These are phyloP conservation scores for Diaporthe caulivora DNA, from an alignment of 2,329 filamentous ascomycete species.

Conservation along the genomic window DNA sequence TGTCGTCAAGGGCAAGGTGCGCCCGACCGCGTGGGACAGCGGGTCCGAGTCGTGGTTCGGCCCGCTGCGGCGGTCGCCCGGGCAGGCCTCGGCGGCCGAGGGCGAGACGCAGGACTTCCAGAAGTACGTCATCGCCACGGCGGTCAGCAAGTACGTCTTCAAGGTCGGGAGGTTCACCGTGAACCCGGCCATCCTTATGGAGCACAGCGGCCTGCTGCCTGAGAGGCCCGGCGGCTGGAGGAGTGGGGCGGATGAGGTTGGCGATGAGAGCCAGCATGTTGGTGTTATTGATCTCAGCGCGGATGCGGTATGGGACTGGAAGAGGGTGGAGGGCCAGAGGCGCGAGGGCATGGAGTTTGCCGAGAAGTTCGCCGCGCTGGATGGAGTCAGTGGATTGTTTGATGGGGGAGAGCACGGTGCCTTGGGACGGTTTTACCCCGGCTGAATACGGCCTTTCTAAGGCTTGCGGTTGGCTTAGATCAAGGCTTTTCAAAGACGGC, in stretches of 20 bases:
- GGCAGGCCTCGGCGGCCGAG: slow-evolving; percentile 53
- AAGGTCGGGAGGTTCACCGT: slow-evolving; percentile 87
- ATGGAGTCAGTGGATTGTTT: slow-evolving; percentile 64
- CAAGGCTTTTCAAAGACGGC: not conserved
- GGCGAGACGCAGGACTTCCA: slow-evolving; percentile 61
- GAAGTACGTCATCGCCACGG: slow-evolving; percentile 77
- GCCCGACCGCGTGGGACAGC: slow-evolving; percentile 66
- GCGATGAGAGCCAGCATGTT: slow-evolving; percentile 47
- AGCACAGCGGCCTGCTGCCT: slow-evolving; percentile 80
- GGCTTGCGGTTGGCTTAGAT: not conserved
- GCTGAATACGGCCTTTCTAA: slow-evolving; percentile 18
- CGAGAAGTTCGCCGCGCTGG: slow-evolving; percentile 67
- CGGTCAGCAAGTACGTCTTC: slow-evolving; percentile 84
- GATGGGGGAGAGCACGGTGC: slow-evolving; percentile 66
- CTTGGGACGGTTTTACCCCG: slow-evolving; percentile 58
- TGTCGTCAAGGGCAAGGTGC: slow-evolving; percentile 71
- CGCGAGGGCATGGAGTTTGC: slow-evolving; percentile 68
- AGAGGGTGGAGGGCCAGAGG: slow-evolving; percentile 66
- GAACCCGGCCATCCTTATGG: slow-evolving; percentile 81
- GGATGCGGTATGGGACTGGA: slow-evolving; percentile 68
- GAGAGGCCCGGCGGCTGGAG: slow-evolving; percentile 76
- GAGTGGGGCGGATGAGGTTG: slow-evolving; percentile 57
- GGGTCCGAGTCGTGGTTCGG: slow-evolving; percentile 55
- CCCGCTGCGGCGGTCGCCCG: slow-evolving; percentile 37
- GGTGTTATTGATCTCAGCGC: slow-evolving; percentile 48